A percentile compares a stretch with the other conserved stretches of the same genome.
These are phyloP conservation scores for Dimargaris verticillata DNA, from an alignment of 192 early-diverging fungal species.

Conservation along the genomic window DNA sequence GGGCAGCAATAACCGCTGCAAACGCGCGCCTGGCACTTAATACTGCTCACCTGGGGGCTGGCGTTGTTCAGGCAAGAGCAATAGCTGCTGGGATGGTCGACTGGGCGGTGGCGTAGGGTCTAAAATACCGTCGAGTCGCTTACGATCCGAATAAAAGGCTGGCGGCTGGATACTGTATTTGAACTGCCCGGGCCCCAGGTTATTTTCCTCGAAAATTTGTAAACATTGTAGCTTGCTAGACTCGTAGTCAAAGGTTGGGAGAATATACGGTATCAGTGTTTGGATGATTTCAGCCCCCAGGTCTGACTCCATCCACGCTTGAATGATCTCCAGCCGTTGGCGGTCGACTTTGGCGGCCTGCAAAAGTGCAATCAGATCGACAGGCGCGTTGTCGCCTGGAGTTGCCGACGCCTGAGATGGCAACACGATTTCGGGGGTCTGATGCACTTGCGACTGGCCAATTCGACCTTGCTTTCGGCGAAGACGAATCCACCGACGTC, in stretches of 20 bases:
- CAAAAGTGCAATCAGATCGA: background rate
- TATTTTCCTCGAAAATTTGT: background rate
- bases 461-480: slow-evolving; percentile 6
- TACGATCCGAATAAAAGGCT: slow-evolving; percentile 10
- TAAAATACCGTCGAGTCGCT: slow-evolving; percentile 1
- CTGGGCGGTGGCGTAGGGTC: slow-evolving; percentile 7
- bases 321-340: slow-evolving; percentile 7
- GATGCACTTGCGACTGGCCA: background rate
- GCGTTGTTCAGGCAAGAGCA: too few species aligned
- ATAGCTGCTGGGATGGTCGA: background rate
- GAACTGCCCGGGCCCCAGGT: background rate
- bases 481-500: slow-evolving; percentile 10
- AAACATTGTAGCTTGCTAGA: background rate
- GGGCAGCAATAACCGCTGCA: too few species aligned
- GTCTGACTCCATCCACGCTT: slow-evolving; percentile 3
- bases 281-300: background rate
- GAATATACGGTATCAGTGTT: background rate
- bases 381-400: background rate
- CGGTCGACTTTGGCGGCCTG: slow-evolving; percentile 8
- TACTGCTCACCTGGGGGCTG: too few species aligned
- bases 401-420: background rate
- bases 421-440: background rate
- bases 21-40: too few species aligned
- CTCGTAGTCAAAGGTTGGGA: slow-evolving; percentile 7
- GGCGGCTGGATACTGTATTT: slow-evolving; percentile 6